Conservation (phyloP, 768 basidiomycete species). For the Cystofilobasidium ferigula region DNA sequence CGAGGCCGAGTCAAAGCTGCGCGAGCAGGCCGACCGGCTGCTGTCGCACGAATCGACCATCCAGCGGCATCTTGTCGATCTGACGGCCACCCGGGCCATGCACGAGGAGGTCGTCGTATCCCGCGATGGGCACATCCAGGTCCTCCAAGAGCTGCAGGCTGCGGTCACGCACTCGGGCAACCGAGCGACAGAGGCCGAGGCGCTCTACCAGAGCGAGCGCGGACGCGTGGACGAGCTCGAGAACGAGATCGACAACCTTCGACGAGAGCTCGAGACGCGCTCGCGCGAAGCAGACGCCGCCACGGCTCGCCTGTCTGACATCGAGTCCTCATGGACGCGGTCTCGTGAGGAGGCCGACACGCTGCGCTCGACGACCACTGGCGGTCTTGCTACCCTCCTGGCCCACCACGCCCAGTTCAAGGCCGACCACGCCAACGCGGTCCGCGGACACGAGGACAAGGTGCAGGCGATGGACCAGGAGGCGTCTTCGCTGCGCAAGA, state of each 20-base stretch:
- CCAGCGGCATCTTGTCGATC: slow-evolving; percentile 71
- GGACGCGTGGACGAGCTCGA: slow-evolving; percentile 61
- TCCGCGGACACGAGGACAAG: slow-evolving; percentile 70
- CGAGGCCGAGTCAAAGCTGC: slow-evolving; percentile 52
- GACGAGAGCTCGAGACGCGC: slow-evolving; percentile 67
- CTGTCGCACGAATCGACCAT: slow-evolving; percentile 60
- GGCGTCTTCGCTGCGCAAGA: slow-evolving; percentile 57
- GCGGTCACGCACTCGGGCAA: slow-evolving; percentile 65
- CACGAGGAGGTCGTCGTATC: slow-evolving; percentile 59
- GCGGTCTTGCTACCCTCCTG: slow-evolving; percentile 70
- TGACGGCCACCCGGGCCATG: slow-evolving; percentile 52
- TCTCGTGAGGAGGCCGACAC: slow-evolving; percentile 88
- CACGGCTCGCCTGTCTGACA: slow-evolving; percentile 56
- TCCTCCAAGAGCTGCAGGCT: slow-evolving; percentile 70
- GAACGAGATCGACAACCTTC: slow-evolving; percentile 62
- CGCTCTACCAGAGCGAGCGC: slow-evolving; percentile 57
- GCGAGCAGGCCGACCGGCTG: slow-evolving; percentile 66
- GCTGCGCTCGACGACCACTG: slow-evolving; percentile 73
- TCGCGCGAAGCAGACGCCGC: slow-evolving; percentile 62
- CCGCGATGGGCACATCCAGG: slow-evolving; percentile 72
- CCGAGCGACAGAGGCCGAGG: slow-evolving; percentile 68
- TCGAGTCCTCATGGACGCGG: slow-evolving; percentile 82
- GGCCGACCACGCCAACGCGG: slow-evolving; percentile 66
- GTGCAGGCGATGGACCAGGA: slow-evolving; percentile 69
- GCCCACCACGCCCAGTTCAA: slow-evolving; percentile 76